phyloP scores from a whole-genome alignment of 345 rosid genomes.

The Dipteronia dyeriana region DNA sequence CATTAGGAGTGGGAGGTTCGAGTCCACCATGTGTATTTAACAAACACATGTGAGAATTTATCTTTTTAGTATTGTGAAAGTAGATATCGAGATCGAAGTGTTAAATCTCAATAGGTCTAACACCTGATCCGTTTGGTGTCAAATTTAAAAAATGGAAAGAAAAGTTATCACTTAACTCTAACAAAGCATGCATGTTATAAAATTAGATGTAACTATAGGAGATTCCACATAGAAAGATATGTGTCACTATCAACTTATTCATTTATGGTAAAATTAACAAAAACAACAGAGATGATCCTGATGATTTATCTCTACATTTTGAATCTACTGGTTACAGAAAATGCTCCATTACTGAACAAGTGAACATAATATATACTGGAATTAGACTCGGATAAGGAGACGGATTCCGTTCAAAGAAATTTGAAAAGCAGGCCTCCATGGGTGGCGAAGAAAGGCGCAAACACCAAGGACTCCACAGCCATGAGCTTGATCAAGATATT shows the following conservation, averaged over 20 bases:
- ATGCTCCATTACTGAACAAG: background rate
- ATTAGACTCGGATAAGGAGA: background rate
- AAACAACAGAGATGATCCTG: background rate
- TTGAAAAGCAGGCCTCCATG: conserved; percentile 69
- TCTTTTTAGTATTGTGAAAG: too few species aligned
- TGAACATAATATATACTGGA: conserved; percentile 2
- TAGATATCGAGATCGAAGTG: too few species aligned
- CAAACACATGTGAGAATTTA: too few species aligned
- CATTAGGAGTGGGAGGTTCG: too few species aligned
- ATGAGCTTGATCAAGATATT: conserved; percentile 78
- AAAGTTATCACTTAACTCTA: too few species aligned
- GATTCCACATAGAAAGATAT: too few species aligned
- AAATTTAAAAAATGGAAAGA: too few species aligned
- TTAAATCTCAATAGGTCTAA: too few species aligned
- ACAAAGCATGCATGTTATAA: too few species aligned
- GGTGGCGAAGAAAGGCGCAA: conserved; percentile 74
- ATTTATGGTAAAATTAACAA: background rate
- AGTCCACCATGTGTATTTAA: too few species aligned
- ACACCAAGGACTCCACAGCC: conserved; percentile 76
- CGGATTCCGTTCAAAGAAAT: conserved; percentile 31
- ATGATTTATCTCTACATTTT: background rate
- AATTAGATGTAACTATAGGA: too few species aligned
- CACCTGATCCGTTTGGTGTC: too few species aligned
- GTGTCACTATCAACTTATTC: background rate
- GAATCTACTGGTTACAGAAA: background rate